Percentiles rank a stretch among this genome's conserved stretches.
Evolutionary conservation across 441 rosid species (phyloP).

Genomic region (Croton setiger): DNA sequence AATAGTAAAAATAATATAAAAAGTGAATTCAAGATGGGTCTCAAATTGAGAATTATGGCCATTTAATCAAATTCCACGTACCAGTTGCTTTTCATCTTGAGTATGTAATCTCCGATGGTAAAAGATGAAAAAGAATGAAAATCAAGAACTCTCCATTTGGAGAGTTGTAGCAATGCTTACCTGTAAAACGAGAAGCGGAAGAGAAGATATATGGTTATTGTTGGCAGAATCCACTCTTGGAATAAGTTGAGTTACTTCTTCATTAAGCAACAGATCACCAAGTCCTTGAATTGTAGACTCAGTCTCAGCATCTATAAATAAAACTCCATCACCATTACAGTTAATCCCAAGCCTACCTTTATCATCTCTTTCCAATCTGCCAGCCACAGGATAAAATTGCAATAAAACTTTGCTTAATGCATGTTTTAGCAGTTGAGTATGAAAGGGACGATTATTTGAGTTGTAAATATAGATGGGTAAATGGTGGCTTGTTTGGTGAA

Average conservation of each 20-base stretch:
- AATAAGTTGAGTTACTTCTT: no score
- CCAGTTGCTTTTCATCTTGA: no score
- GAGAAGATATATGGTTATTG: no score
- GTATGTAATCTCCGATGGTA: no score
- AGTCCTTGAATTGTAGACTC: constrained; percentile 23
- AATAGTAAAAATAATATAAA: no score
- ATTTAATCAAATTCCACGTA: no score
- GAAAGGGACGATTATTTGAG: background rate
- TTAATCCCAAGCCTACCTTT: constrained; percentile 23
- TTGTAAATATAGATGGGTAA: constrained; percentile 5
- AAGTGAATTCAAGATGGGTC: no score
- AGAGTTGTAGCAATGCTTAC: no score
- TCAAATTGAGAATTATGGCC: no score
- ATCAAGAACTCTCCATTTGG: no score
- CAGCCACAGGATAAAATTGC: constrained; percentile 18
- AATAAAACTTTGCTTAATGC: constrained; percentile 15
- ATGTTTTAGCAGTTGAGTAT: background rate
- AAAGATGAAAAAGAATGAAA: background rate
- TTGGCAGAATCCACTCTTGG: no score
- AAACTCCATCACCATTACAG: constrained; percentile 35
- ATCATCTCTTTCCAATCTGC: constrained; percentile 14
- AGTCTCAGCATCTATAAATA: constrained; percentile 37
- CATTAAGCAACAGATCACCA: constrained; percentile 21
- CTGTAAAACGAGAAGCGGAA: no score
- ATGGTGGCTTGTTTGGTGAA: constrained; percentile 7